Base-by-base conservation (phyloP, 106 monocot species). In the Xerophyta viscosa region DNA sequence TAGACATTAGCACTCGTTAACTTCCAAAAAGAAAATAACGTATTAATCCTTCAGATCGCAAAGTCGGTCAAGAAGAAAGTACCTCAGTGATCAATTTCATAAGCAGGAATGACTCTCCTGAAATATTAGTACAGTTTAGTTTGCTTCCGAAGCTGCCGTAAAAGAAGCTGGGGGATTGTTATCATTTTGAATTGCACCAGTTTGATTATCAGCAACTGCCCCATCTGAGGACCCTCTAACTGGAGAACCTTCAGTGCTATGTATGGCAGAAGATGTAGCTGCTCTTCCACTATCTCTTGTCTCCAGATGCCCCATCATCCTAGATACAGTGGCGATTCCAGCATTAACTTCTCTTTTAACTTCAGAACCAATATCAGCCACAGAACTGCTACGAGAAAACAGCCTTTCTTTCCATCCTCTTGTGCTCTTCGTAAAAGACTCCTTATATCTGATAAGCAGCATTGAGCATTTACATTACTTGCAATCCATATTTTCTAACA, bases 381-480 rank as follows among this genome's bases (percentile, higher is more conserved):
- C 57, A n/a, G 75, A 64, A 52, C 37, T 52, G 52, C 65, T 75
- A 37, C 79, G 75, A 14, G 79, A 75, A 45, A 84, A 84, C 4
- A 84, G 54, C 60, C 75, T 79, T 61, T 79, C 84, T 62, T 75
- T 84, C 84, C 84, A 84, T n/a, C 84, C 84, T 39, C 71, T 28
- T 9, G 84, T 79, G 52, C 75, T 79, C 52, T 84, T 84, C 14
- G 84, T 72, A 27, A 84, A 68, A 26, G 79, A 79, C 44, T 84
- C 84, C 57, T 75, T 84, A 46, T 79, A 79, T 31, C 84, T 84
- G 30, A 59, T 22, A 41, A 36, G 37, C 18, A 28, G 10, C 30
- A 60, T 47, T 30, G 15, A 20, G 13, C 26, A 28, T 6, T 20
- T 13, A 20, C 33, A 56, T n/a, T 17, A 56, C 1, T 21, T 22